Evolutionary conservation across 2,329 filamentous ascomycete genomes (phyloP), one percentile per base, ranked within the genome.

Genomic region (Sporothrix mexicana): DNA sequence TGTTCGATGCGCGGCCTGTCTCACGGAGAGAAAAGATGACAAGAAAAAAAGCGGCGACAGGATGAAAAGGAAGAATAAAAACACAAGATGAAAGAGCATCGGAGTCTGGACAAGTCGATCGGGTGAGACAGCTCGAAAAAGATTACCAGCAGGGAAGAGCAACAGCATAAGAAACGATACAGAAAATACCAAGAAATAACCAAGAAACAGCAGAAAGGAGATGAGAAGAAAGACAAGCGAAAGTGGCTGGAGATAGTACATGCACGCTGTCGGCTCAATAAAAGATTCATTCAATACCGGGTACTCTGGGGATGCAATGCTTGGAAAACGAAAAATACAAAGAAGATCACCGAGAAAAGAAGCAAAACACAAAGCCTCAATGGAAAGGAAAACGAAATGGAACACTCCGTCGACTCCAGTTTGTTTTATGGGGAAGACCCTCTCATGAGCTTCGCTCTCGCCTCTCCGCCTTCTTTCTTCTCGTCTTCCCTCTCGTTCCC

Each of bases 181-280:
- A 45, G 10, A 17, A 51, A 8, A 20, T 13, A 23, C 13, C 15
- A 51, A 51, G 30, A n/a, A 36, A 15, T 5, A 30, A 4, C 62
- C 62, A 30, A 49, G 43, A 49, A 45, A 49, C 17, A 59, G 36
- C 25, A 59, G 55, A 36, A 25, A 25, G 12, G 36, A 64, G 59
- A 64, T 45, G 41, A 15, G 36, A 64, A 23, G 5, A 45, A 13
- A 30, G 23, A n/a, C 59, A 62, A 45, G 59, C 59, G n/a, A 64
- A 64, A 64, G 59, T 64, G n/a, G 59, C 36, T 45, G 59, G 59
- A 23, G 17, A 23, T 25, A 45, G 36, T 64, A 45, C 36, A 10
- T 45, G 41, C 59, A 43, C 59, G 36, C 59, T 8, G 30, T 62
- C 59, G 30, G 30, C 8, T n/a, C 30, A 41, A 43, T 41, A 1